Base-by-base conservation (phyloP, 129 eudicot genomes). In the Flaveria linearis region DNA sequence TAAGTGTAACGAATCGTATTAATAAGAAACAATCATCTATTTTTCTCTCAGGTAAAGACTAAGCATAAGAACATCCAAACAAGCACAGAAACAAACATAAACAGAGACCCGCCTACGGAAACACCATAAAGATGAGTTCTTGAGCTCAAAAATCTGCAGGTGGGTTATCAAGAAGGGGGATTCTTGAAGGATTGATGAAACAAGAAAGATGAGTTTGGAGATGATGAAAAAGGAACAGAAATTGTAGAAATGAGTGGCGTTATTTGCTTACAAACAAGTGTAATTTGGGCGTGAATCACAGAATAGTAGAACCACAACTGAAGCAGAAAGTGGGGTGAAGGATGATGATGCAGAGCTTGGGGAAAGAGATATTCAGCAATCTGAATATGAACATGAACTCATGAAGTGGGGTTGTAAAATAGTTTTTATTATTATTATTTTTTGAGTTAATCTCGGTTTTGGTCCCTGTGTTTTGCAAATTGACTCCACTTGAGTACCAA, bases 271-370 rank as follows among this genome's bases (percentile, higher is more conserved):
- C 63, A 49, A 56, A 56, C 23, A 28, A 65, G 79, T 47, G 36
- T 51, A n/a, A 76, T 64, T 50, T 49, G 80, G 72, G 72, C 17
- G 18, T 49, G 79, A 65, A 69, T 77, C 15, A 13, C 41, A 5
- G 41, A 36, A 36, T 36, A 36, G 41, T 36, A 36, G 41, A 77
- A 42, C 7, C 49, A 14, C 65, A 50, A 76, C 25, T 68, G 57
- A 77, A 55, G 69, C 18, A 39, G 75, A 42, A 55, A 68, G 75
- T 23, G 57, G 60, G 69, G 76, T 25, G 60, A 68, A 56, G 76
- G 55, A 62, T 57, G 73, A 8, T 9, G 67, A 12, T 36, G 74
- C 60, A 69, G 14, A 45, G 58, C 57, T 69, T 45, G 57, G 57
- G 57, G 69, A 42, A 23, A 30, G 50, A 52, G 39, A 45, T 9